Conservation (phyloP, 306 rosid genomes). For the Acacia melanoxylon region DNA sequence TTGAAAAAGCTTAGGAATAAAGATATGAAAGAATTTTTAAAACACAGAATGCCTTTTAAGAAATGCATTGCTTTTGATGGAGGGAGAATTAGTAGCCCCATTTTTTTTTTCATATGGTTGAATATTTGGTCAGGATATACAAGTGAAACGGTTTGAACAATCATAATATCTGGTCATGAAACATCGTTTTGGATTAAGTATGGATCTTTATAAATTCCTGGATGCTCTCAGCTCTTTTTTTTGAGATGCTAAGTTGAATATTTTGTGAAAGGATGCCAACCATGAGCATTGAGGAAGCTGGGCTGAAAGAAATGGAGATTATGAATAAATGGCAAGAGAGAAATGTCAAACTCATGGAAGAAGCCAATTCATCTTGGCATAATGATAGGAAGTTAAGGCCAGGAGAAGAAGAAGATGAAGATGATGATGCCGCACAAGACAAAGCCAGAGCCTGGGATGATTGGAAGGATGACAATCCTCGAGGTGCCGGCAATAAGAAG, state of each 20-base stretch:
- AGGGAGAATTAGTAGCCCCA: background rate
- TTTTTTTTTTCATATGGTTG: constrained; percentile 6
- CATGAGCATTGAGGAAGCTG: constrained; percentile 99
- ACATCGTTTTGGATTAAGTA: constrained; percentile 15
- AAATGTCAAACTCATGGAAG: constrained; percentile 72
- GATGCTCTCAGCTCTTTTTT: constrained; percentile 9
- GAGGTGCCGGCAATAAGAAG: constrained; percentile 93
- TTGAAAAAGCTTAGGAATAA: background rate
- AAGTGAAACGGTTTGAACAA: background rate
- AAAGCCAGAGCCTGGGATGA: constrained; percentile 94
- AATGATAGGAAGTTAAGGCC: constrained; percentile 65
- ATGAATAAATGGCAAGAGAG: constrained; percentile 97
- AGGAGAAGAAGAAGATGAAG: constrained; percentile 63
- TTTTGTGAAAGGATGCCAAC: constrained; percentile 79
- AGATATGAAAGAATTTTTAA: background rate
- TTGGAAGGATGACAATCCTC: constrained; percentile 98
- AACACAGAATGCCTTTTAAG: background rate
- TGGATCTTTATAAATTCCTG: background rate
- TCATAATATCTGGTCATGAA: background rate
- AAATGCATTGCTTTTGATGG: constrained; percentile 3
- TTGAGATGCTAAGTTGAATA: constrained; percentile 35
- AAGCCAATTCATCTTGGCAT: constrained; percentile 87
- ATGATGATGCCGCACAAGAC: constrained; percentile 85
- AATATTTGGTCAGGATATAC: background rate
- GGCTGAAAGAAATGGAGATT: constrained; percentile 90